These are phyloP conservation scores for Brasenia schreberi DNA, from an alignment of 164 flowering plant genomes.

Conservation along the genomic window DNA sequence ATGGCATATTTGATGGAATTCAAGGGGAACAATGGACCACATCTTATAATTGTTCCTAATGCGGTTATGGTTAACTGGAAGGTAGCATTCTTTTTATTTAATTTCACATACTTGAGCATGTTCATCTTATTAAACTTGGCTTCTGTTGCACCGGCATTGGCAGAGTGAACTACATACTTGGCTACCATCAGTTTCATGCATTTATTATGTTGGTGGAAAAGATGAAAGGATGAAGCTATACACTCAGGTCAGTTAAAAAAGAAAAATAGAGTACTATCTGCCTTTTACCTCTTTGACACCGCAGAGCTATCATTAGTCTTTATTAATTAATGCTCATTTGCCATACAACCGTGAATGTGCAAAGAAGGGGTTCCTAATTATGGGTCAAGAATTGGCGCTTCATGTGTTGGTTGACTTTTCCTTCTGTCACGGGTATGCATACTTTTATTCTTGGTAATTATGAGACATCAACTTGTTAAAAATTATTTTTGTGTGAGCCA, in stretches of 20 bases:
- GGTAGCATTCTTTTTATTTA: slow-evolving; percentile 28
- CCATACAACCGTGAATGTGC: too few relatives aligned
- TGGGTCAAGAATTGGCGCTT: too few relatives aligned
- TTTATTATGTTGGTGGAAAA: slow-evolving; percentile 89
- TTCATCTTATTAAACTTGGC: not conserved
- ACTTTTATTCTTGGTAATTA: too few relatives aligned
- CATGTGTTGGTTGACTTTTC: too few relatives aligned
- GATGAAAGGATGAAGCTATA: slow-evolving; percentile 87
- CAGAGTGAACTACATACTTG: slow-evolving; percentile 95
- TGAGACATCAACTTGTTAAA: too few relatives aligned
- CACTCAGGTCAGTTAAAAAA: slow-evolving; percentile 57
- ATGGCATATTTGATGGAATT: slow-evolving; percentile 98
- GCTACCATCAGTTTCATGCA: slow-evolving; percentile 91
- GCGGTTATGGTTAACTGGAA: slow-evolving; percentile 99
- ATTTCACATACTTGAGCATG: not conserved
- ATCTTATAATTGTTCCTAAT: slow-evolving; percentile 98
- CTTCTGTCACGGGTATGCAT: too few relatives aligned
- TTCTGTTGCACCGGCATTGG: slow-evolving; percentile 6
- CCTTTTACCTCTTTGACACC: too few relatives aligned
- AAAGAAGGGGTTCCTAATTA: too few relatives aligned
- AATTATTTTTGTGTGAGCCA: too few relatives aligned
- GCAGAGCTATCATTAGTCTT: too few relatives aligned
- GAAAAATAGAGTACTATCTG: too few relatives aligned
- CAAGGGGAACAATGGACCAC: slow-evolving; percentile 99
- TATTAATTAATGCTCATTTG: too few relatives aligned